Base-by-base conservation (phyloP, 2,329 filamentous ascomycete species). In the Aspergillus sp. region DNA sequence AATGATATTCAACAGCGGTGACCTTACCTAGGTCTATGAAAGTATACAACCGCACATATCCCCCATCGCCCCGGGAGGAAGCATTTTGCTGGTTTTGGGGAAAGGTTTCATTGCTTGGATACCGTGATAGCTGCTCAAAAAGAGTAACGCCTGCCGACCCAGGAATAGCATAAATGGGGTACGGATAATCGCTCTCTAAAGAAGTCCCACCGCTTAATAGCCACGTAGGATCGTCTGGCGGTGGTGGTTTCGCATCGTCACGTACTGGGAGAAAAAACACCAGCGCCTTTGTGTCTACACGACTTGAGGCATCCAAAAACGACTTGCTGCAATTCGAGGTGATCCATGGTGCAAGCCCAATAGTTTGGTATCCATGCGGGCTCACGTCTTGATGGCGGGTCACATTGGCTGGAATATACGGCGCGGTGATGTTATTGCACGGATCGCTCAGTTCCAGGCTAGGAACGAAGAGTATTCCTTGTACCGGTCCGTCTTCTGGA, bases 271-370 rank as follows among this genome's bases (percentile, higher is more conserved):
- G 72, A 63, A 81, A 87, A 63, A 86, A 83, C n/a, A 87, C 60
- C 54, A 86, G 79, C 19, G 76, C 82, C 43, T 85, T 82, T 9
- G 88, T 80, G 23, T 84, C 82, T 63, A 87, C 84, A n/a, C 84
- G 82, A 19, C 84, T 81, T 3, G 82, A 83, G 12, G 79, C 77
- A 17, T 81, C 76, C 47, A 98, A 81, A 70, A 91, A 96, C 45
- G 88, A 83, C 55, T 82, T 76, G 12, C 90, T 89, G 70, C 93
- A 99, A 25, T 85, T 78, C 7, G 82, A 77, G 61, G 83, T 89
- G 66, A 91, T 86, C 93, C 93, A 98, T 27, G 93, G 93, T 23
- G 91, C 93, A 53, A 97, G 77, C 27, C 90, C 93, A 65, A 97
- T 85, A 52, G 92, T 80, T 55, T 88, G 86, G 72, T 90, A 91